Evolutionary conservation across 345 rosid species (phyloP), one percentile per base, ranked within the genome.

Genomic region (Pistacia integerrima): DNA sequence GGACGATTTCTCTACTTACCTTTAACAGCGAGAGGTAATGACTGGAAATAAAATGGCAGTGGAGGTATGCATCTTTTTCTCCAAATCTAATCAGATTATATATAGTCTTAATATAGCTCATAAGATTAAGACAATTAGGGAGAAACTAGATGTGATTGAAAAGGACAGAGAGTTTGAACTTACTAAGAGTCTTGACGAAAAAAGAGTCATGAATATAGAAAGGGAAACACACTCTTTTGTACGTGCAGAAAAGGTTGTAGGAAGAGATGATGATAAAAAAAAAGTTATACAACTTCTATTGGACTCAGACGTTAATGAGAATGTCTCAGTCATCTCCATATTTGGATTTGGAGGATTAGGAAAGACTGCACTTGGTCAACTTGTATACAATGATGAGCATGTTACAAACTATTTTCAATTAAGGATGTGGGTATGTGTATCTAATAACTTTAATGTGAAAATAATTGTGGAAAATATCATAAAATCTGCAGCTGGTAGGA

Each of bases 321-420:
- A 64, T 35, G 61, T 64, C 51, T 49, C 63, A 3, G 60, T 67
- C 25, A 8, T 78, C 0, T 35, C 73, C 2, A 48, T 78, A 0
- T 30, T 30, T 30, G 33, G 33, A 30, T 30, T 30, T 30, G 33
- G 33, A 30, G 33, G 33, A 30, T 30, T 78, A 3, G 81, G 81
- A 44, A 78, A 73, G 61, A 78, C 81, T 1, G 58, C 76, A 18
- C 72, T 78, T 8, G 68, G 77, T 14, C 76, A 52, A 36, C 41
- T 60, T 22, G 36, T 59, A 0, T 78, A 46, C 25, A 67, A 49
- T 20, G 62, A 59, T 13, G 68, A 59, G 25, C 17, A 2, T 6
- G 55, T 78, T 13, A 5, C 4, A 0, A 5, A 9, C 33, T 3
- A 22, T 46, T 78, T 78, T 67, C 73, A 73, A 1, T 22, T n/a